These are phyloP conservation scores for Lithospermum erythrorhizon DNA, from an alignment of 257 asterid genomes.

Conservation along the genomic window DNA sequence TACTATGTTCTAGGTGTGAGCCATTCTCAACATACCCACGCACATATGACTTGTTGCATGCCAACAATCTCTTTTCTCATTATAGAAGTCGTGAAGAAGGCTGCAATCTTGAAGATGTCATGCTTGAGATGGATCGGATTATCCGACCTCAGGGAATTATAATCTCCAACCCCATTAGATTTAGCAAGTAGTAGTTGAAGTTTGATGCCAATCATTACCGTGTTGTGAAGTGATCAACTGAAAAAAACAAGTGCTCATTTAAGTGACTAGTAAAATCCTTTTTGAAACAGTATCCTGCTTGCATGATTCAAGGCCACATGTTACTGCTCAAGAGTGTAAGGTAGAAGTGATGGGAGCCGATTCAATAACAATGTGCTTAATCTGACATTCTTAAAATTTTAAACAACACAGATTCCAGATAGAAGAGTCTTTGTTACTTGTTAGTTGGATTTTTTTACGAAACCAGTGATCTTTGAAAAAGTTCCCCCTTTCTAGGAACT, in stretches of 20 bases:
- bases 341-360: no score
- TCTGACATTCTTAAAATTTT: no score
- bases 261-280: not conserved
- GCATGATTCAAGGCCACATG: no score
- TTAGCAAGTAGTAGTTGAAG: not conserved
- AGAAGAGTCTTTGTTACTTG: no score
- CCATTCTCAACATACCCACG: slow-evolving; percentile 95
- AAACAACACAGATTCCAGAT: no score
- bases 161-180: not conserved
- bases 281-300: not conserved
- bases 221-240: not conserved
- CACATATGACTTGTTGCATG: slow-evolving; percentile 51
- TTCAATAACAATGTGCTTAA: no score
- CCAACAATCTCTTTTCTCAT: slow-evolving; percentile 50
- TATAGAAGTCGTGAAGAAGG: slow-evolving; percentile 47
- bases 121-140: slow-evolving; percentile 89
- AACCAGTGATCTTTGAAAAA: no score
- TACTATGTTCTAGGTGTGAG: slow-evolving; percentile 51
- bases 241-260: not conserved
- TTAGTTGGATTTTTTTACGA: no score
- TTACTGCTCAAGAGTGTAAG: no score
- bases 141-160: slow-evolving; percentile 62
- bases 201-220: not conserved
- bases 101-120: slow-evolving; percentile 70
- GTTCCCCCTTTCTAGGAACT: no score